Evolutionary conservation across 2,329 filamentous ascomycete species (phyloP).

Genomic region (Hypoxylon rubiginosum): DNA sequence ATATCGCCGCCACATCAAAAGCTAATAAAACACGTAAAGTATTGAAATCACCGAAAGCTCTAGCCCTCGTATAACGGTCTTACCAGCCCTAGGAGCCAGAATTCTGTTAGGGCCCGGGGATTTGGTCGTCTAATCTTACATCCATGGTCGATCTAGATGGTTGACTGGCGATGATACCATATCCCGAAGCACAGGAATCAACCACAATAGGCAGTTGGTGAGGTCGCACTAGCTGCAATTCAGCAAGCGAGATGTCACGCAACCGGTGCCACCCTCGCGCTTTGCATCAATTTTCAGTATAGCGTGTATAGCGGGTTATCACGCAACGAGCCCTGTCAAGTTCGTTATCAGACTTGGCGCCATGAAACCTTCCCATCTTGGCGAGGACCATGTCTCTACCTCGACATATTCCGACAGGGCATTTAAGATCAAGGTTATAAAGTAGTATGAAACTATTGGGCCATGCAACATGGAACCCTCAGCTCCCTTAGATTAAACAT

Average conservation of each 20-base stretch:
- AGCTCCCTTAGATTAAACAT: background rate
- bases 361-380: slow-evolving; percentile 21
- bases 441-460: too few relatives aligned
- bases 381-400: background rate
- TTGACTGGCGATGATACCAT: background rate
- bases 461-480: background rate
- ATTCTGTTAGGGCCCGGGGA: background rate
- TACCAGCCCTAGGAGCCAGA: background rate
- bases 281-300: background rate
- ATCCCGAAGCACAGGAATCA: background rate
- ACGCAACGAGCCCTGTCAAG: slow-evolving; percentile 19
- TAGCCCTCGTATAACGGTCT: background rate
- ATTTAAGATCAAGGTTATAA: too few relatives aligned
- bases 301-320: background rate
- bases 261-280: slow-evolving; percentile 7
- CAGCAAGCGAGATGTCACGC: slow-evolving; percentile 2
- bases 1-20: too few relatives aligned
- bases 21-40: background rate
- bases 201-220: background rate
- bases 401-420: too few relatives aligned
- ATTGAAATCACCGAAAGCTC: background rate
- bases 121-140: background rate
- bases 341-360: slow-evolving; percentile 22
- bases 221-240: background rate
- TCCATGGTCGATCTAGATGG: background rate